These are phyloP conservation scores for Berkeleyomyces basicola DNA, from an alignment of 2,329 filamentous ascomycete species.

Conservation along the genomic window DNA sequence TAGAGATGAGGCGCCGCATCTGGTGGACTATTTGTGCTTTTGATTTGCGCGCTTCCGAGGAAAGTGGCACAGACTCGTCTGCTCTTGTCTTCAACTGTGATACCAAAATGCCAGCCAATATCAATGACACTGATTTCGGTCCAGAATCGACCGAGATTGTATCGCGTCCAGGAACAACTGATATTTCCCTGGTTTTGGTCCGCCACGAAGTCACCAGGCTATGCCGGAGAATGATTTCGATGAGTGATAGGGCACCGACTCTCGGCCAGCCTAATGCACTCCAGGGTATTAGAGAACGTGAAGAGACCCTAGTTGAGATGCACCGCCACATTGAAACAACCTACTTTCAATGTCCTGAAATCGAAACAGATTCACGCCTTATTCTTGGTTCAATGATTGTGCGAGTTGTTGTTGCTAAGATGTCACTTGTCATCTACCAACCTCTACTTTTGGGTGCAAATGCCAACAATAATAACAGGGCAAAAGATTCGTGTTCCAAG, in stretches of 20 bases:
- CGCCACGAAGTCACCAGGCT: constrained; percentile 31
- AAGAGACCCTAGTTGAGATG: constrained; percentile 18
- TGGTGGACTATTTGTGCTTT: constrained; percentile 45
- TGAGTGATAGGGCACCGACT: constrained; percentile 7
- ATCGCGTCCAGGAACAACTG: constrained; percentile 34
- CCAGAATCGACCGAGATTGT: constrained; percentile 32
- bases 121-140: constrained; percentile 32
- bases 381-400: constrained; percentile 54
- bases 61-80: constrained; percentile 28
- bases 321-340: constrained; percentile 37
- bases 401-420: constrained; percentile 58
- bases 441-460: constrained; percentile 47
- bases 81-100: constrained; percentile 26
- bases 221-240: constrained; percentile 17
- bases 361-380: constrained; percentile 33
- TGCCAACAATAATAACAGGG: constrained; percentile 40
- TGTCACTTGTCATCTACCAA: constrained; percentile 63
- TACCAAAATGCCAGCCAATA: constrained; percentile 31
- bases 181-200: constrained; percentile 32
- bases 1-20: constrained; percentile 41
- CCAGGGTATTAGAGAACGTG: constrained; percentile 9
- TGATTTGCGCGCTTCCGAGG: constrained; percentile 38
- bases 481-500: not conserved
- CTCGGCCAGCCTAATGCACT: constrained; percentile 10
- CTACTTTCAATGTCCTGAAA: constrained; percentile 36